Conservation (phyloP, 2,329 filamentous ascomycete species). For the Fusarium euwallaceae region DNA sequence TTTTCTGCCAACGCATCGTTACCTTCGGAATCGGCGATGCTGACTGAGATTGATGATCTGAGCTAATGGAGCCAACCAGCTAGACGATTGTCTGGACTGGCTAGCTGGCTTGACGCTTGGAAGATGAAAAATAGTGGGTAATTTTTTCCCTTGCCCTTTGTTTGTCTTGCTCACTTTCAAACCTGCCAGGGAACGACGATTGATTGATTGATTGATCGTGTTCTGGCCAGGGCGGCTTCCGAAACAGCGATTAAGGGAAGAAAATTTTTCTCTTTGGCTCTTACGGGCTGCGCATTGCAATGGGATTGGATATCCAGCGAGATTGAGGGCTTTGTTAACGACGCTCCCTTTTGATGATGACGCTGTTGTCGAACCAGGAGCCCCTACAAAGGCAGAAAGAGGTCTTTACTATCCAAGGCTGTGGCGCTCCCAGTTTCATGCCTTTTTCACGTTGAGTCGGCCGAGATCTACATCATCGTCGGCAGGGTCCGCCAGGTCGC, state of each 20-base stretch:
- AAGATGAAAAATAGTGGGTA: conserved; percentile 33
- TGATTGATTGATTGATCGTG: too few species aligned
- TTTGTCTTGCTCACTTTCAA: not conserved
- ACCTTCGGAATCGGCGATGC: conserved; percentile 32
- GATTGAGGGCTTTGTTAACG: conserved; percentile 2
- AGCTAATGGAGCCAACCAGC: conserved; percentile 10
- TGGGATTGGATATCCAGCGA: conserved; percentile 17
- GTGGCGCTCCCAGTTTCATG: conserved; percentile 23
- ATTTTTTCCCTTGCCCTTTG: not conserved
- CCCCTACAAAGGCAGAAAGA: not conserved
- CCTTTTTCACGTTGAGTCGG: conserved; percentile 22
- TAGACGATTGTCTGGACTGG: not conserved
- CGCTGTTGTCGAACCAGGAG: conserved; percentile 22
- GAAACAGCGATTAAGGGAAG: conserved; percentile 13
- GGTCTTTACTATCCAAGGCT: conserved; percentile 1
- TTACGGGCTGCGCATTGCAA: conserved; percentile 4
- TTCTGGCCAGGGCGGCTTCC: conserved; percentile 3
- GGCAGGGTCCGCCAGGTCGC: conserved; percentile 39
- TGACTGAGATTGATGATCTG: conserved; percentile 36
- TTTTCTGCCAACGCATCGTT: conserved; percentile 35
- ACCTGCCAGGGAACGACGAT: conserved; percentile 7
- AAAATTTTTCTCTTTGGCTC: conserved; percentile 3
- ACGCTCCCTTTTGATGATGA: conserved; percentile 14
- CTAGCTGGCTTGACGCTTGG: not conserved
- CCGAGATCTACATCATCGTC: conserved; percentile 46